These are phyloP conservation scores for Colletotrichum simmondsii DNA, from an alignment of 2,329 filamentous ascomycete species.

Conservation along the genomic window DNA sequence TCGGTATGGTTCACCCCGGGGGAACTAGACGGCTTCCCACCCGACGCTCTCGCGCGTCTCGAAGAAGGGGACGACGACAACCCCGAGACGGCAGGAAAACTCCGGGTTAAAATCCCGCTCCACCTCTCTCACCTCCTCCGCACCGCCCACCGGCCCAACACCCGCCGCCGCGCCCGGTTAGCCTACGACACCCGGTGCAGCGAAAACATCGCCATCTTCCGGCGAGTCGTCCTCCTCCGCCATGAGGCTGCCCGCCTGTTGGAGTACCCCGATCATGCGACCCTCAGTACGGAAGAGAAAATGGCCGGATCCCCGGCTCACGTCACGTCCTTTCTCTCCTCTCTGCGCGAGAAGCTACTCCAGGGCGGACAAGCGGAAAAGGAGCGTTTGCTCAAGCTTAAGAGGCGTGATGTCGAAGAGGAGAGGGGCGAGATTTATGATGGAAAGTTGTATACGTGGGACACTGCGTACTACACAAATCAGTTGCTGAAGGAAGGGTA, in stretches of 20 bases:
- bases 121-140: slow-evolving; percentile 82
- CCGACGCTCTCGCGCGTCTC: slow-evolving; percentile 59
- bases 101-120: slow-evolving; percentile 83
- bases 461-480: slow-evolving; percentile 63
- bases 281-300: slow-evolving; percentile 82
- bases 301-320: slow-evolving; percentile 83
- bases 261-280: slow-evolving; percentile 81
- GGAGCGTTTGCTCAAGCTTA: slow-evolving; percentile 59
- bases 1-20: neutral
- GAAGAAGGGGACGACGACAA: slow-evolving; percentile 71
- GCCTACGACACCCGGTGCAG: neutral
- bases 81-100: slow-evolving; percentile 66
- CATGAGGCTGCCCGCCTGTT: slow-evolving; percentile 83
- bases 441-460: slow-evolving; percentile 65
- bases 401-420: slow-evolving; percentile 56
- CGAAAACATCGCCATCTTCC: slow-evolving; percentile 73
- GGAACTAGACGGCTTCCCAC: neutral
- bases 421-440: slow-evolving; percentile 44
- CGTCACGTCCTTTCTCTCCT: slow-evolving; percentile 71
- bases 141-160: slow-evolving; percentile 76
- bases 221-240: slow-evolving; percentile 78
- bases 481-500: slow-evolving; percentile 64
- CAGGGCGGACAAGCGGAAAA: slow-evolving; percentile 62
- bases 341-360: slow-evolving; percentile 51
- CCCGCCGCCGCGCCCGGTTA: slow-evolving; percentile 49